phyloP scores from a whole-genome alignment of 2,329 filamentous ascomycete genomes.

The Fusarium subtropicale region DNA sequence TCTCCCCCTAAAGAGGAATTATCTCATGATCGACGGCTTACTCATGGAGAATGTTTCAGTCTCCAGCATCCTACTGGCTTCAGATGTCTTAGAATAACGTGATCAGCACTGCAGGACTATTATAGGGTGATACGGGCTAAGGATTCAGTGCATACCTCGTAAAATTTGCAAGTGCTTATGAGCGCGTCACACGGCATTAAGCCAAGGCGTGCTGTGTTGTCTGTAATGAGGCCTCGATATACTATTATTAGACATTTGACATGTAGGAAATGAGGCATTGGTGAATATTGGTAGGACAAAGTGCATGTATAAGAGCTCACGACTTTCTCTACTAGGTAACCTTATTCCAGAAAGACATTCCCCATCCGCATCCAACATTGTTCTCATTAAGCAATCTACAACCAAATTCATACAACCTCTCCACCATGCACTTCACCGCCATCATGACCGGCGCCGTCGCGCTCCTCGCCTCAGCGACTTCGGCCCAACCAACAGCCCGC shows the following conservation, averaged over 20 bases:
- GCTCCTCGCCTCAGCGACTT: conserved; percentile 1
- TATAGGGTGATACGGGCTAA: conserved; percentile 3
- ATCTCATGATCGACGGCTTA: conserved; percentile 24
- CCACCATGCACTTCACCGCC: conserved; percentile 24
- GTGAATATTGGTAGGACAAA: neutral
- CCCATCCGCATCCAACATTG: neutral
- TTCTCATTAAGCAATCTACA: neutral
- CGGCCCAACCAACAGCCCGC: conserved; percentile 8
- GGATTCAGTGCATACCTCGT: conserved; percentile 4
- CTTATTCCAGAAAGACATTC: neutral
- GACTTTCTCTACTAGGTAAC: fast-evolving
- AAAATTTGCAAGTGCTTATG: conserved; percentile 28
- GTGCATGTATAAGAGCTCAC: neutral
- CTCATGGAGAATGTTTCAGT: neutral
- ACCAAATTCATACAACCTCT: neutral
- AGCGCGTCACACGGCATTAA: conserved; percentile 15
- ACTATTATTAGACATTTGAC: conserved; percentile 26
- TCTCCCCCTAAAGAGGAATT: neutral
- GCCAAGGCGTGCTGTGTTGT: neutral
- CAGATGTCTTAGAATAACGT: neutral
- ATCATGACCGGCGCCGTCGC: conserved; percentile 10
- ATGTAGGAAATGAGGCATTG: neutral
- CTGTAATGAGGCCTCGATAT: neutral
- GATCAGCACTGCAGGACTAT: conserved; percentile 7
- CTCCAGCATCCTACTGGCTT: neutral